Evolutionary conservation across 495 filamentous ascomycete genomes (phyloP).

Genomic region (Neurospora sp.): DNA sequence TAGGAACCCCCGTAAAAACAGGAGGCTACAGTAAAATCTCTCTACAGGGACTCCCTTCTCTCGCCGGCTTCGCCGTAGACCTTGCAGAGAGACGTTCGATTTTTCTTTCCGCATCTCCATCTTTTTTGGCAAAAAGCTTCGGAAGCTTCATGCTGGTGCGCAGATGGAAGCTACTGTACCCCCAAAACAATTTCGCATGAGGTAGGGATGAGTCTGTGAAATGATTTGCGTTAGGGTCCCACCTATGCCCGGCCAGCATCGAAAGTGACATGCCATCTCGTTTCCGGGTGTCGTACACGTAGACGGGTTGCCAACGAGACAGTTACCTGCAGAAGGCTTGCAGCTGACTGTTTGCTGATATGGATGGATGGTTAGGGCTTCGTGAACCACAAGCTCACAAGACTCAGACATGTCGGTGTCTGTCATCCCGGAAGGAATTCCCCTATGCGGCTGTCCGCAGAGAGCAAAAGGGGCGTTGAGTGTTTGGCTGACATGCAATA

Average conservation of each 20-base stretch:
- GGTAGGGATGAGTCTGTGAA: neutral
- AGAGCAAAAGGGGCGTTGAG: neutral
- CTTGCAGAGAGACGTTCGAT: neutral
- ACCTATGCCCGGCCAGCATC: neutral
- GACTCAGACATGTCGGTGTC: neutral
- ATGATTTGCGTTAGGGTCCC: neutral
- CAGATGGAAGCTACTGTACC: neutral
- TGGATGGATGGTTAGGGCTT: neutral
- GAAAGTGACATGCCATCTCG: neutral
- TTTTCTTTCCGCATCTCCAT: neutral
- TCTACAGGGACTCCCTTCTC: neutral
- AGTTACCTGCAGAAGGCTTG: neutral
- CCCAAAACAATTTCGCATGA: neutral
- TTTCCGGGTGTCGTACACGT: neutral
- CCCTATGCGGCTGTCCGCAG: neutral
- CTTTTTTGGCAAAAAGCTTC: neutral
- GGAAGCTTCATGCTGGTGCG: neutral
- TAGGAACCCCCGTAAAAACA: neutral
- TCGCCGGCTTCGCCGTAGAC: neutral
- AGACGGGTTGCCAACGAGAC: neutral
- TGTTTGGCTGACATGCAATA: neutral
- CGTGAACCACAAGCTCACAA: neutral
- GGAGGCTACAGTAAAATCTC: neutral
- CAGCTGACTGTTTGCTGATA: neutral
- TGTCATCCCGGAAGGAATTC: neutral